Evolutionary conservation across 2,329 filamentous ascomycete genomes (phyloP), one percentile per base, ranked within the genome.

Genomic region (Pseudocercospora macadamiae): DNA sequence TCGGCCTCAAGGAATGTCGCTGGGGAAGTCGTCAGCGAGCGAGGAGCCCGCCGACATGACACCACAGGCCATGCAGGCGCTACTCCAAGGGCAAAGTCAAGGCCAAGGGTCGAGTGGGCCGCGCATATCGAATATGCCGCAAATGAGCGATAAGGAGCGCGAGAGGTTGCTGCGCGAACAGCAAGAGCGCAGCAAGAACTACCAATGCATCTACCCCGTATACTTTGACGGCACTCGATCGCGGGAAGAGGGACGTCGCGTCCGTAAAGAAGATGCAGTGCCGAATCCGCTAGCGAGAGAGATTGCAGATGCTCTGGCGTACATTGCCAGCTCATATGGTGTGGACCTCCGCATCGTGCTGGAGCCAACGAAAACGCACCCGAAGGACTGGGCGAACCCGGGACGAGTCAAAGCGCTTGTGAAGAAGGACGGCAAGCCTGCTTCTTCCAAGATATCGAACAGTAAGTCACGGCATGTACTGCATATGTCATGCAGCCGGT

Each of bases 371-470:
- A 96, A 96, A 80, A 84, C 87, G 61, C 95, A 99, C 76, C 95
- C 95, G 5, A 93, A 95, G 78, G 95, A 99, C 80, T 99, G 95
- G 95, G 88, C 89, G 57, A 99, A 99, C 79, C 95, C 95, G 10
- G 95, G 95, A 3, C 84, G 95, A 59, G 90, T 97, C 63, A 87
- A 90, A 67, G 86, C 97, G 51, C 79, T 88, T 70, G 79, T 97
- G 56, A 88, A 86, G 74, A 86, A 83, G 63, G 80, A 84, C 60
- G 84, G 83, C 30, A 76, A 76, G 62, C 70, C 76, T 45, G 69
- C 81, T 34, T 82, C 81, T 23, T 61, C 62, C 32, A 77, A 76
- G 26, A 80, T 90, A 45, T 86, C 86, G 73, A 90, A 88, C 69
- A 90, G 84, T 86, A 76, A 54, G 83, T 78, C 25, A 39, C 23